Base-by-base conservation (phyloP, 495 filamentous ascomycete species). In the Aspergillus baeticus region DNA sequence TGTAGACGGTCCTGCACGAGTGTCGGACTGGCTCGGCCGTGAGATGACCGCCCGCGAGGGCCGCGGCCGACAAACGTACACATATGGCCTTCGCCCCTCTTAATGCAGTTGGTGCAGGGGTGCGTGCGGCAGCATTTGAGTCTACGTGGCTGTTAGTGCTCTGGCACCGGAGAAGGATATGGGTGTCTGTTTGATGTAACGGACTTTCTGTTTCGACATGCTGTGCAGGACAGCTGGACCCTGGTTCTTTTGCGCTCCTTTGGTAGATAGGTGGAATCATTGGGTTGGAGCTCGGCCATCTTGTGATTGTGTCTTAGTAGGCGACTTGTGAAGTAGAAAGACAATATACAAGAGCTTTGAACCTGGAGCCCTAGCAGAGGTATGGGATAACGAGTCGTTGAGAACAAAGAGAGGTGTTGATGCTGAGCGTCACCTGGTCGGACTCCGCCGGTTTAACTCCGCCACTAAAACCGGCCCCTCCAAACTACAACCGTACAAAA, bases 221-320 rank as follows among this genome's bases (percentile, higher is more conserved):
- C 72, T 11, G 77, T 82, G 63, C 79, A 82, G 3, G 79, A 82
- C 41, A 81, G 74, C 45, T 80, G 75, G 29, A 82, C 78, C 22
- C 79, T 62, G 38, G 74, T 79, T 56, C 78, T 70, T 62, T 81
- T 82, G 57, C 73, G 79, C 26, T 61, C 62, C 11, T 55, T 54
- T 6, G 42, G 33, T 8, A 36, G 10, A 11, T 20, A n/a, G 7
- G 46, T 39, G 2, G 43, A 15, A 14, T 54, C 53, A 17, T 34
- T 50, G 6, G 49, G 29, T 37, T 47, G 34, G n/a, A 38, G 35
- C 17, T 57, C 58, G n/a, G 52, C 26, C 58, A 61, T 61, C 1
- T 49, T 17, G 43, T 22, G 6, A 6, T 35, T 18, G 7, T 53
- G 3, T 23, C 13, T 33, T 17, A 4, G 44, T 13, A 34, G 1